Evolutionary conservation across 768 basidiomycete genomes (phyloP).

Genomic region (Leucogyrophana mollusca): DNA sequence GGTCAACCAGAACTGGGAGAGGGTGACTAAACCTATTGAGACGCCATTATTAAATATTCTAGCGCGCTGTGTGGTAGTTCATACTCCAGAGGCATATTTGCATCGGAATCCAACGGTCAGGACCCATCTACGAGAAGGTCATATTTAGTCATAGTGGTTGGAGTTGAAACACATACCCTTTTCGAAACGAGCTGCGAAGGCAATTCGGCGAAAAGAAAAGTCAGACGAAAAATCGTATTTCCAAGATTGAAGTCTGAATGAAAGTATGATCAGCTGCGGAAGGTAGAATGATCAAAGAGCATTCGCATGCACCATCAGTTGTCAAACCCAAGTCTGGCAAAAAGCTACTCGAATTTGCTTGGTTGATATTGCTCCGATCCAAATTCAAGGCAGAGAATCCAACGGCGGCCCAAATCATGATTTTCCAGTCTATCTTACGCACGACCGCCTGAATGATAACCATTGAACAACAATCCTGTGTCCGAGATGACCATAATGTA

Average conservation of each 20-base stretch:
- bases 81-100: conserved; percentile 56
- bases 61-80: not conserved
- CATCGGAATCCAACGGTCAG: conserved; percentile 63
- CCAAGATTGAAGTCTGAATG: conserved; percentile 52
- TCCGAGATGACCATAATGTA: not conserved
- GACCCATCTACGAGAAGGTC: conserved; percentile 42
- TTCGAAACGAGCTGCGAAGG: conserved; percentile 66
- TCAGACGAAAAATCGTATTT: conserved; percentile 50
- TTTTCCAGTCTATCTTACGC: conserved; percentile 60
- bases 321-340: conserved; percentile 54
- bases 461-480: not conserved
- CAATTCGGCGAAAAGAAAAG: conserved; percentile 55
- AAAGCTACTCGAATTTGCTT: conserved; percentile 60
- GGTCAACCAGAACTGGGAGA: conserved; percentile 54
- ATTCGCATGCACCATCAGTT: conserved; percentile 38
- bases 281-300: conserved; percentile 7
- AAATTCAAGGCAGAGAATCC: conserved; percentile 58
- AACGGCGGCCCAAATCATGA: conserved; percentile 55
- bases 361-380: conserved; percentile 51
- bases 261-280: not conserved
- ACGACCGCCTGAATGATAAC: conserved; percentile 39
- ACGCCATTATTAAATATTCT: not conserved
- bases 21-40: conserved; percentile 38
- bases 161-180: conserved; percentile 33
- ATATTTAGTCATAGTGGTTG: not conserved